Evolutionary conservation across 2,329 filamentous ascomycete species (phyloP).

Genomic region (Rutstroemia sydowiana): DNA sequence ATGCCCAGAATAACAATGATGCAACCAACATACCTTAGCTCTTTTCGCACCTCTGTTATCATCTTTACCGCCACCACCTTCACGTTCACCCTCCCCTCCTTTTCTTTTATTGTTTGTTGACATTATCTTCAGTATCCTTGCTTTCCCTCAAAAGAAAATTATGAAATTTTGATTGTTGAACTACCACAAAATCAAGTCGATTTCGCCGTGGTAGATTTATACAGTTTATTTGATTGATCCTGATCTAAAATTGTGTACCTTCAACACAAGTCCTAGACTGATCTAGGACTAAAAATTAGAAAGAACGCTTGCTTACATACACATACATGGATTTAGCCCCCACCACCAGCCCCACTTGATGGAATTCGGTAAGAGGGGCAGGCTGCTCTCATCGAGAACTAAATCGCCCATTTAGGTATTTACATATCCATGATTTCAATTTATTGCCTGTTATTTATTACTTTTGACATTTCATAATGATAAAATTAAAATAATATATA

Average conservation of each 20-base stretch:
- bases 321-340: neutral
- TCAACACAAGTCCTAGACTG: too few species aligned
- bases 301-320: neutral
- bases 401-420: too few species aligned
- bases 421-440: too few species aligned
- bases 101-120: conserved; percentile 12
- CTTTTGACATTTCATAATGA: too few species aligned
- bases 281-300: neutral
- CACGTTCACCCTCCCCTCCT: conserved; percentile 5
- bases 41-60: conserved; percentile 12
- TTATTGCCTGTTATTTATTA: too few species aligned
- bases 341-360: neutral
- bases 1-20: neutral
- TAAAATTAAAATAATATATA: too few species aligned
- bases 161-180: neutral
- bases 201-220: too few species aligned
- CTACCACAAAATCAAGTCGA: too few species aligned
- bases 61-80: neutral
- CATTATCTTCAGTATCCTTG: neutral
- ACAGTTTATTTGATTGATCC: too few species aligned
- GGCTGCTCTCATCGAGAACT: too few species aligned
- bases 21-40: conserved; percentile 1
- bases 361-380: neutral
- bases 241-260: too few species aligned
- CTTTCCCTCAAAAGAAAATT: neutral